phyloP scores from a whole-genome alignment of 768 basidiomycete species.

The Trametes gibbosa region DNA sequence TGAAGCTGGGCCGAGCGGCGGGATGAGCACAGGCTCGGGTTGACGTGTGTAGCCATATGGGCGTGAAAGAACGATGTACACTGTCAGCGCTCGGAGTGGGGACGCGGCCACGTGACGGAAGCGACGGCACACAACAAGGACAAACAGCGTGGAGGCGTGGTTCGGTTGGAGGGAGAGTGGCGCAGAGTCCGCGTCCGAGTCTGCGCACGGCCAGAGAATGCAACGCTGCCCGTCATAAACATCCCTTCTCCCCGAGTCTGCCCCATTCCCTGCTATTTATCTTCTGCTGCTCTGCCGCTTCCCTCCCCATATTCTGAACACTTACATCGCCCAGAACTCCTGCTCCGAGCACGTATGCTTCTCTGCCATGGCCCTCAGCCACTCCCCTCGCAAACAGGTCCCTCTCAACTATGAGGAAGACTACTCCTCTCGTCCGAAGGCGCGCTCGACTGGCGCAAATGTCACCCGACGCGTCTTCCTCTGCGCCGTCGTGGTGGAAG shows the following conservation, averaged over 20 bases:
- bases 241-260: not conserved
- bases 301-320: not conserved
- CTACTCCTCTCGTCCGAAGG: slow-evolving; percentile 38
- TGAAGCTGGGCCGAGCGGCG: slow-evolving; percentile 2
- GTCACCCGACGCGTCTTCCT: slow-evolving; percentile 82
- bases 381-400: slow-evolving; percentile 71
- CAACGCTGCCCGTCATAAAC: not conserved
- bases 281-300: slow-evolving; percentile 1
- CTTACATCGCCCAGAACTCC: too few relatives aligned
- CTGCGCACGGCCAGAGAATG: not conserved
- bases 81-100: too few relatives aligned
- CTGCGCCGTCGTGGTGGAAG: slow-evolving; percentile 88
- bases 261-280: slow-evolving; percentile 2
- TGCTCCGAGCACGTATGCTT: not conserved
- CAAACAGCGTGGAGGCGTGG: slow-evolving; percentile 8
- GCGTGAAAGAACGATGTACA: not conserved
- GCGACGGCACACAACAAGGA: slow-evolving; percentile 11
- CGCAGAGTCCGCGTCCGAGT: not conserved
- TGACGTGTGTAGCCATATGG: not conserved
- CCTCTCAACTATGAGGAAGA: slow-evolving; percentile 73
- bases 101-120: slow-evolving; percentile 14
- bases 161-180: not conserved
- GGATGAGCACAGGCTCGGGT: too few relatives aligned
- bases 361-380: slow-evolving; percentile 55
- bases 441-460: slow-evolving; percentile 36